These are phyloP conservation scores for Colletotrichum siamense DNA, from an alignment of 2,329 filamentous ascomycete genomes.

Conservation along the genomic window DNA sequence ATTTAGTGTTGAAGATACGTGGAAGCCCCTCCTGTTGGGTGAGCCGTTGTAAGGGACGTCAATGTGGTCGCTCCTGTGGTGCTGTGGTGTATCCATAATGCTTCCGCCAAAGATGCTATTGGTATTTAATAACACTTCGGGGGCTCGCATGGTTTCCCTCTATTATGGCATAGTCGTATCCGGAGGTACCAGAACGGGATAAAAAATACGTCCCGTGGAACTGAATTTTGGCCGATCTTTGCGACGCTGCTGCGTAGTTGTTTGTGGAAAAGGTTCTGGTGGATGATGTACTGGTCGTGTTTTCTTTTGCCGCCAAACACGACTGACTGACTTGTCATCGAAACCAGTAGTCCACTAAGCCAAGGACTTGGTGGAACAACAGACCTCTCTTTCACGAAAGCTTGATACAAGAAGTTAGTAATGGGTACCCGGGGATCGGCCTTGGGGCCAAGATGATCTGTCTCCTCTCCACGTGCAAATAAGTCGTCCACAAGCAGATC, in stretches of 20 bases:
- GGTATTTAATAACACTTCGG: not conserved
- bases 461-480: not conserved
- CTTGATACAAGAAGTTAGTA: not conserved
- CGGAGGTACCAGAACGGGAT: not conserved
- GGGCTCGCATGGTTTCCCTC: not conserved
- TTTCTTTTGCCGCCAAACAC: not conserved
- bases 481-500: not conserved
- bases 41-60: not conserved
- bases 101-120: not conserved
- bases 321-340: not conserved
- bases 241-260: not conserved
- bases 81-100: not conserved
- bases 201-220: not conserved
- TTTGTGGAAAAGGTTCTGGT: not conserved
- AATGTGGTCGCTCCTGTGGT: not conserved
- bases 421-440: not conserved
- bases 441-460: not conserved
- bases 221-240: not conserved
- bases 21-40: not conserved
- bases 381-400: not conserved
- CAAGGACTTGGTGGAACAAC: not conserved
- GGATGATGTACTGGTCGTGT: not conserved
- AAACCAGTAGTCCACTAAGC: not conserved
- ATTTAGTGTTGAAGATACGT: not conserved
- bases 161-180: not conserved